Percentiles rank a stretch among this genome's conserved stretches.
Evolutionary conservation across 2,329 filamentous ascomycete genomes (phyloP).

Genomic region (Alternaria sp.): DNA sequence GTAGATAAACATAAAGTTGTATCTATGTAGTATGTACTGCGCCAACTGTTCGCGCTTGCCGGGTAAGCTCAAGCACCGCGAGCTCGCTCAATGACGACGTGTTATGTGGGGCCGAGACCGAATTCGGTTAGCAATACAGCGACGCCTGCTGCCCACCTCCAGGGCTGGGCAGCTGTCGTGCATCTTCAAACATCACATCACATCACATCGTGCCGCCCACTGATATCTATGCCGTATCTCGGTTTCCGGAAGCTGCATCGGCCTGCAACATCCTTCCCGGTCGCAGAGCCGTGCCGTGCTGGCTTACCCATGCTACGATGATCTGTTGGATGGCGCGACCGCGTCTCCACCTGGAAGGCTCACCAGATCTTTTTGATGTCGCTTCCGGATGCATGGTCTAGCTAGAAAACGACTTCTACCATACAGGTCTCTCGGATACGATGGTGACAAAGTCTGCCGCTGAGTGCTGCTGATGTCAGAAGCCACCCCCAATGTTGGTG

Average conservation of each 20-base stretch:
- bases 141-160: too few species aligned
- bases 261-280: background rate
- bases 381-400: background rate
- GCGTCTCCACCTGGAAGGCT: background rate
- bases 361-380: background rate
- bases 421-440: background rate
- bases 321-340: background rate
- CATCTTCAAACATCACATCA: background rate
- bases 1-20: too few species aligned
- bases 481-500: background rate
- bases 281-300: background rate
- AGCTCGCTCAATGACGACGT: background rate
- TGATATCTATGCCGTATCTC: background rate
- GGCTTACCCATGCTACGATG: background rate
- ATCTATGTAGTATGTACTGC: too few species aligned
- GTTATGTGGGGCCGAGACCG: background rate
- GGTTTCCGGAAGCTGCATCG: background rate
- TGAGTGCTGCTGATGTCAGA: background rate
- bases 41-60: too few species aligned
- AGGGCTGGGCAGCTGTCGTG: background rate
- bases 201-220: background rate
- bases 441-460: background rate
- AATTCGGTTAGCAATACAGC: background rate
- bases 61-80: background rate
- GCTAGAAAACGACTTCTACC: background rate